Conservation (phyloP, 1,139 yeast species). For the Diutina rugosa region DNA sequence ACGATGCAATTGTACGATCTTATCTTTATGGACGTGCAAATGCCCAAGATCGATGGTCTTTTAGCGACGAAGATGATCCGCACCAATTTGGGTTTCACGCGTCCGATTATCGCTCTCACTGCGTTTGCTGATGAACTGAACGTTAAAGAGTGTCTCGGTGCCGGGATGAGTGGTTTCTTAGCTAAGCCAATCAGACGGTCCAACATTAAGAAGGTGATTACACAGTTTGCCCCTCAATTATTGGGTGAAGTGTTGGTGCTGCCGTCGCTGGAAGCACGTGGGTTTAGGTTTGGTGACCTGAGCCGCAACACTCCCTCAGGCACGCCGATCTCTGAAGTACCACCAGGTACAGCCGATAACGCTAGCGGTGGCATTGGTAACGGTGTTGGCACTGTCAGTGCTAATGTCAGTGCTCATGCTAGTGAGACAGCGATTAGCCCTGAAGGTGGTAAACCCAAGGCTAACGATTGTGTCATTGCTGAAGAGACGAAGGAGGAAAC, state of each 20-base stretch:
- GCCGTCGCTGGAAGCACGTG: neutral
- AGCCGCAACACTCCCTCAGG: neutral
- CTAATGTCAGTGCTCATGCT: neutral
- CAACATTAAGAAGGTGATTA: neutral
- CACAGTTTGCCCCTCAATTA: neutral
- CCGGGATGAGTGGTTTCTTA: constrained; percentile 83
- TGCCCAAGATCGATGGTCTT: constrained; percentile 88
- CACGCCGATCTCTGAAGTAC: neutral
- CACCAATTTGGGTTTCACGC: constrained; percentile 43
- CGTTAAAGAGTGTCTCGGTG: constrained; percentile 59
- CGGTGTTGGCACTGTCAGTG: neutral
- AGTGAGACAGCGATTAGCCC: too few relatives aligned
- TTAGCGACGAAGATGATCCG: constrained; percentile 70
- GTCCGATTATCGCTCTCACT: constrained; percentile 85
- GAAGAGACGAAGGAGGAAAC: too few relatives aligned
- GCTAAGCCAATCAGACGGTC: constrained; percentile 55
- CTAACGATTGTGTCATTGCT: too few relatives aligned
- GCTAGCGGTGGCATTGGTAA: neutral
- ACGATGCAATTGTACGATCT: constrained; percentile 42
- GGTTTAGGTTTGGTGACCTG: neutral
- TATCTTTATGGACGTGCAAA: constrained; percentile 91
- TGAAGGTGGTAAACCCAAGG: too few relatives aligned
- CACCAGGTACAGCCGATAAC: neutral
- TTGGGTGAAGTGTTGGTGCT: neutral
- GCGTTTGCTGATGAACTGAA: constrained; percentile 90